These are phyloP conservation scores for Blastobotrys raffinosifermentans DNA, from an alignment of 1,139 yeast species.

Conservation along the genomic window DNA sequence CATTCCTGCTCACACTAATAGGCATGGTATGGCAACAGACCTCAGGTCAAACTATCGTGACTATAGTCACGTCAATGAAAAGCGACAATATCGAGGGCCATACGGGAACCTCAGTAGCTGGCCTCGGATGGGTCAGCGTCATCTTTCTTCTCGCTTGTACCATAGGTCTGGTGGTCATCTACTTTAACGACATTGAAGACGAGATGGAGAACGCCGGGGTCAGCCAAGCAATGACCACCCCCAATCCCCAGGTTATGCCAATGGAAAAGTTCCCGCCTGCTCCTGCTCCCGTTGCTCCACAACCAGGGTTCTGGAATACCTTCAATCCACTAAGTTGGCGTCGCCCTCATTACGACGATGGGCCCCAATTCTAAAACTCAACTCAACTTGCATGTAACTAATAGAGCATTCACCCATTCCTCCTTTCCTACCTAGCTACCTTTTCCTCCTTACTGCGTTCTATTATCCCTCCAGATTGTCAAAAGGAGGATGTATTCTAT, in stretches of 20 bases:
- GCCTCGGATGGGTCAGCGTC: conserved; percentile 23
- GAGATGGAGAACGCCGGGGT: conserved; percentile 11
- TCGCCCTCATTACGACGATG: too few relatives aligned
- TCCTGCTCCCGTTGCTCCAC: too few relatives aligned
- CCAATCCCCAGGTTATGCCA: too few relatives aligned
- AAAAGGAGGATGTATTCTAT: too few relatives aligned
- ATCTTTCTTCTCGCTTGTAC: conserved; percentile 16
- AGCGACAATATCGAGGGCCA: conserved; percentile 12
- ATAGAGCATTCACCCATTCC: too few relatives aligned
- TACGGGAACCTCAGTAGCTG: conserved; percentile 19
- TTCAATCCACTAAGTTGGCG: too few relatives aligned
- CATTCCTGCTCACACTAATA: conserved; percentile 19
- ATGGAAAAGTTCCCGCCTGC: too few relatives aligned
- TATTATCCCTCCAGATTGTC: conserved; percentile 4
- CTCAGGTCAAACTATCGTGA: conserved; percentile 16
- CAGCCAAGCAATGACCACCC: conserved; percentile 6
- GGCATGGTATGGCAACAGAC: conserved; percentile 29
- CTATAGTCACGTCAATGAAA: conserved; percentile 10
- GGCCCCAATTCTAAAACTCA: too few relatives aligned
- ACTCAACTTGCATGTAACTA: too few relatives aligned
- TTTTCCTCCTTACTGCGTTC: conserved; percentile 22
- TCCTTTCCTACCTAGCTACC: too few relatives aligned
- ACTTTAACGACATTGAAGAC: conserved; percentile 14
- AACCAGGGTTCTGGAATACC: too few relatives aligned
- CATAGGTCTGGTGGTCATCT: conserved; percentile 17